phyloP scores from a whole-genome alignment of 306 rosid genomes.

The Prunus persica region DNA sequence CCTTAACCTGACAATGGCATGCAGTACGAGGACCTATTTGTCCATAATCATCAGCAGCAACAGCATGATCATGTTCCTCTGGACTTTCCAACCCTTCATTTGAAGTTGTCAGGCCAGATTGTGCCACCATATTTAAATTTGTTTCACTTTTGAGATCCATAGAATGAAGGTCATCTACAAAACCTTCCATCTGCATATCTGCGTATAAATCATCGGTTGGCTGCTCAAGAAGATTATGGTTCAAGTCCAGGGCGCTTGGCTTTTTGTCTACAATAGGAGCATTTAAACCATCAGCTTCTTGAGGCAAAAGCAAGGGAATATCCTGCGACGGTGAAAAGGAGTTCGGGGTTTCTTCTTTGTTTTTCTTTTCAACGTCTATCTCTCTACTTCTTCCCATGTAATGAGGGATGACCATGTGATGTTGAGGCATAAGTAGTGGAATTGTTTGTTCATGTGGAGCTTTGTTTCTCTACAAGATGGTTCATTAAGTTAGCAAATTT shows the following conservation, averaged over 20 bases:
- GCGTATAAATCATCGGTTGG: slow-evolving; percentile 32
- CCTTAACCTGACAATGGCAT: slow-evolving; percentile 40
- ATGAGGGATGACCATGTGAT: slow-evolving; percentile 51
- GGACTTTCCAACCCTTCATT: slow-evolving; percentile 25
- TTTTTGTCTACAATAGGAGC: slow-evolving; percentile 29
- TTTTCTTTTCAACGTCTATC: slow-evolving; percentile 19
- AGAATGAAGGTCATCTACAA: slow-evolving; percentile 39
- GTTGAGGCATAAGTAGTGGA: slow-evolving; percentile 51
- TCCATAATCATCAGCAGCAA: slow-evolving; percentile 15
- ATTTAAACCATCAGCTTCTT: slow-evolving; percentile 31
- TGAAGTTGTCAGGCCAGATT: slow-evolving; percentile 19
- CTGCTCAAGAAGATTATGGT: slow-evolving; percentile 32
- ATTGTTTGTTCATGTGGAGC: slow-evolving; percentile 47
- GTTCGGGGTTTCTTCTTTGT: slow-evolving; percentile 21
- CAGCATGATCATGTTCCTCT: slow-evolving; percentile 10
- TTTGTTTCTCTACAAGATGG: slow-evolving; percentile 36
- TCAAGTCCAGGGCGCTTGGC: slow-evolving; percentile 6
- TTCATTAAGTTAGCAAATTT: background rate
- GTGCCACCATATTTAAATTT: slow-evolving; percentile 11
- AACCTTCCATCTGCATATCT: slow-evolving; percentile 31
- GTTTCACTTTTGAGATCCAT: slow-evolving; percentile 27
- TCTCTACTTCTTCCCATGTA: slow-evolving; percentile 43
- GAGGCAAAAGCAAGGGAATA: slow-evolving; percentile 50
- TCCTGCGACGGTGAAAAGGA: slow-evolving; percentile 33
- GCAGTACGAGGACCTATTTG: slow-evolving; percentile 33